Evolutionary conservation across 192 early-diverging fungal genomes (phyloP).

Genomic region (Helicostylum pulchrum): DNA sequence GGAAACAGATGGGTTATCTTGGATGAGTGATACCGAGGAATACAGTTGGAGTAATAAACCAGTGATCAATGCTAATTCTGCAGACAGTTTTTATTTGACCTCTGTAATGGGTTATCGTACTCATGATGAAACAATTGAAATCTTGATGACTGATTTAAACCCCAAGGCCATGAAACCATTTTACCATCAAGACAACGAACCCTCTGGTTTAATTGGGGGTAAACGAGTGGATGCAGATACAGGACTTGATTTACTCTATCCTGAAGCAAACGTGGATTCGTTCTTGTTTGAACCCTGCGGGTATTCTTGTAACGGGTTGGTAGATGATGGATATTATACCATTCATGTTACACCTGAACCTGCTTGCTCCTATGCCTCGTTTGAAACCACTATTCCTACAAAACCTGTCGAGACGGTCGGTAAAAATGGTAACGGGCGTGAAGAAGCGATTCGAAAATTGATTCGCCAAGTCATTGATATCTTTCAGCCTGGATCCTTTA

Average conservation of each 20-base stretch:
- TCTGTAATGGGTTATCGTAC: constrained; percentile 12
- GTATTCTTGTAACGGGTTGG: constrained; percentile 88
- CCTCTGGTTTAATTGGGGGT: constrained; percentile 79
- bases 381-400: constrained; percentile 87
- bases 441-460: constrained; percentile 44
- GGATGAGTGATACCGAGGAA: constrained; percentile 10
- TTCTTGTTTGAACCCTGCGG: constrained; percentile 95
- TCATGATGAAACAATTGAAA: constrained; percentile 88
- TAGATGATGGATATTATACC: constrained; percentile 85
- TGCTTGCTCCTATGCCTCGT: constrained; percentile 95
- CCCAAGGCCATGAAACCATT: constrained; percentile 75
- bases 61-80: not conserved
- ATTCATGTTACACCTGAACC: constrained; percentile 98
- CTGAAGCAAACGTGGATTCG: constrained; percentile 79
- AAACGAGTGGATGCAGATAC: constrained; percentile 67
- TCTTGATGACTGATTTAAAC: constrained; percentile 94
- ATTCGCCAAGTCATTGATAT: constrained; percentile 74
- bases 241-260: constrained; percentile 80
- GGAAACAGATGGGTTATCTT: constrained; percentile 18
- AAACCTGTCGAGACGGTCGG: constrained; percentile 21
- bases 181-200: constrained; percentile 61
- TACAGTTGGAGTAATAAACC: constrained; percentile 3
- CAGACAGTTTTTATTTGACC: not conserved
- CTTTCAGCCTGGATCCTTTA: constrained; percentile 81
- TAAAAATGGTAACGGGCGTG: constrained; percentile 7